Conservation (phyloP, 2,329 filamentous ascomycete genomes). For the Emmonsiellopsis sp. region DNA sequence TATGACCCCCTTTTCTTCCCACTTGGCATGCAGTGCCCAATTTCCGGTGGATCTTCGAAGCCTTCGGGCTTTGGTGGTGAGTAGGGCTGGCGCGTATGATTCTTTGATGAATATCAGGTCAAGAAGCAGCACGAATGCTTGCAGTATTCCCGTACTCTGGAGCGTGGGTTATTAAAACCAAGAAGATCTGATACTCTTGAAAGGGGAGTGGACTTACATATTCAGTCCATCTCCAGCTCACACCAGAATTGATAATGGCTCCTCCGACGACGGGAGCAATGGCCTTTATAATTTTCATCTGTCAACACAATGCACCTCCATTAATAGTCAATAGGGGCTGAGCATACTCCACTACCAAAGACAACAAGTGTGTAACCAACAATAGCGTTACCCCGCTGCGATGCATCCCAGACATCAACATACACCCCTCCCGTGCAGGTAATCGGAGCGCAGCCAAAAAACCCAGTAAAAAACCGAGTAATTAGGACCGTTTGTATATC, state of each 20-base stretch:
- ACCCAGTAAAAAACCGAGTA: slow-evolving; percentile 55
- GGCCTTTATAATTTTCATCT: slow-evolving; percentile 14
- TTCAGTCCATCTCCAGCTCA: slow-evolving; percentile 48
- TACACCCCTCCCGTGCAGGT: slow-evolving; percentile 63
- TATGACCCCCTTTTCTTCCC: slow-evolving; percentile 45
- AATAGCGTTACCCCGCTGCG: slow-evolving; percentile 46
- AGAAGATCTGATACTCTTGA: slow-evolving; percentile 36
- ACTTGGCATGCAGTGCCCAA: slow-evolving; percentile 51
- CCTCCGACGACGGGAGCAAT: slow-evolving; percentile 47
- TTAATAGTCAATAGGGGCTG: neutral
- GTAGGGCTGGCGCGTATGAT: slow-evolving; percentile 52
- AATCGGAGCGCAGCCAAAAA: slow-evolving; percentile 57
- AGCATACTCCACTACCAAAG: slow-evolving; percentile 37
- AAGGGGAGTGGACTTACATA: slow-evolving; percentile 33
- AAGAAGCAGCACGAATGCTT: slow-evolving; percentile 44
- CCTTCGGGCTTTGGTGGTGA: slow-evolving; percentile 47
- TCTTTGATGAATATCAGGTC: slow-evolving; percentile 56
- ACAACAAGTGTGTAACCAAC: slow-evolving; percentile 43
- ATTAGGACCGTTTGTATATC: slow-evolving; percentile 56
- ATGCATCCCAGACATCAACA: slow-evolving; percentile 54
- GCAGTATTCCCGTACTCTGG: slow-evolving; percentile 53
- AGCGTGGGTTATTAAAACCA: neutral
- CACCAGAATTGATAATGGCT: slow-evolving; percentile 41
- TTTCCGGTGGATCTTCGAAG: slow-evolving; percentile 46
- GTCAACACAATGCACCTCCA: neutral